Evolutionary conservation across 257 asterid genomes (phyloP).

Genomic region (Handroanthus guayacan): DNA sequence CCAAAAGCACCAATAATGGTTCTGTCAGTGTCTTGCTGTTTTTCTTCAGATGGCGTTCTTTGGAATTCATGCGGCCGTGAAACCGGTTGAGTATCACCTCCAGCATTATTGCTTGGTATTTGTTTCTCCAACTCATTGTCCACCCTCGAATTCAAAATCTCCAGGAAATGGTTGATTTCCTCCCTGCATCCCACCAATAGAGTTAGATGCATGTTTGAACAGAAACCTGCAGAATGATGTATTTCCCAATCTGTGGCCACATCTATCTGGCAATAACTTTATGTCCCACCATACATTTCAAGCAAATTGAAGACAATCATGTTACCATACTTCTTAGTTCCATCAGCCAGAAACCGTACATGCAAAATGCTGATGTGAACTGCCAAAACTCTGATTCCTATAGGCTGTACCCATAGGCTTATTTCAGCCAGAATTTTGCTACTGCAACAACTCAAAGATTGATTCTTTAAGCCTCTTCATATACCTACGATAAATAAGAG

Average conservation of each 20-base stretch:
- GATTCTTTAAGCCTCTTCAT: slow-evolving; percentile 14
- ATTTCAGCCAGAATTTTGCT: slow-evolving; percentile 4
- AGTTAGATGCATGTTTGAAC: slow-evolving; percentile 27
- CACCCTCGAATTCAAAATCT: slow-evolving; percentile 63
- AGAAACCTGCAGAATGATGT: slow-evolving; percentile 7
- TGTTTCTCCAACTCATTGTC: slow-evolving; percentile 49
- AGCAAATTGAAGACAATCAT: slow-evolving; percentile 19
- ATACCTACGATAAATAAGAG: too few species aligned
- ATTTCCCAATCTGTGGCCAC: slow-evolving; percentile 14
- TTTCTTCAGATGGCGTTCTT: slow-evolving; percentile 48
- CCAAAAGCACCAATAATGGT: slow-evolving; percentile 44
- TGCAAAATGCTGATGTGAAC: slow-evolving; percentile 8
- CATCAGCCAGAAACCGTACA: background rate
- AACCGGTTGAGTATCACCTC: slow-evolving; percentile 46
- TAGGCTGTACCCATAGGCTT: background rate
- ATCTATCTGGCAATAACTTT: background rate
- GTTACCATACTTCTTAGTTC: slow-evolving; percentile 12
- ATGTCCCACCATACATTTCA: slow-evolving; percentile 27
- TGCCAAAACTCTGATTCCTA: slow-evolving; percentile 5
- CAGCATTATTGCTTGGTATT: slow-evolving; percentile 42
- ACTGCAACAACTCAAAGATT: background rate
- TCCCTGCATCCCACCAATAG: slow-evolving; percentile 58
- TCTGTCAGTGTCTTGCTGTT: slow-evolving; percentile 41
- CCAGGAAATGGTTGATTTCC: slow-evolving; percentile 68
- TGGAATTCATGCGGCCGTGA: slow-evolving; percentile 47